A percentile compares a stretch with the other conserved stretches of the same genome.
phyloP scores from a whole-genome alignment of 108 stramenopile genomes.

The Mayamaea pseudoterrestris region DNA sequence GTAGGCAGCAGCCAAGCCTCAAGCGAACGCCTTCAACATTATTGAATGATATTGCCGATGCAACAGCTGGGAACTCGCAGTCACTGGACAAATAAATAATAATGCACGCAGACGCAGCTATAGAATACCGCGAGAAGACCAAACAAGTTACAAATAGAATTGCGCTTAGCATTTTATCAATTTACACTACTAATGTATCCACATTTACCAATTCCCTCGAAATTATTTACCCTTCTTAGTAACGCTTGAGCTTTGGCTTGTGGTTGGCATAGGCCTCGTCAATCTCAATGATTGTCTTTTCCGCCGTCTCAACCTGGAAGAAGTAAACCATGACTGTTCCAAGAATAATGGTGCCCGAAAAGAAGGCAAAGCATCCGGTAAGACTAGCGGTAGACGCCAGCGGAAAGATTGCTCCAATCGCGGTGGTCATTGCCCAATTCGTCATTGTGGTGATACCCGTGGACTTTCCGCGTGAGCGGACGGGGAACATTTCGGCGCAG shows the following conservation, averaged over 20 bases:
- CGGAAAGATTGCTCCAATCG: constrained; percentile 14
- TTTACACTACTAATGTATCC: too few relatives aligned
- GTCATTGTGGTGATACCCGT: constrained; percentile 17
- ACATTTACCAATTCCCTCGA: too few relatives aligned
- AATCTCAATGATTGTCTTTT: constrained; percentile 11
- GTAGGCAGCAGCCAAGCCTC: too few relatives aligned
- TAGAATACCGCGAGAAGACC: too few relatives aligned
- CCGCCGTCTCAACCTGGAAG: constrained; percentile 12
- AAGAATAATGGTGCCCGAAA: constrained; percentile 13
- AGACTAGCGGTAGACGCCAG: constrained; percentile 14
- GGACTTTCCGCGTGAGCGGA: constrained; percentile 25
- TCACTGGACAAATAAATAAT: too few relatives aligned
- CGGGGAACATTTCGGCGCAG: constrained; percentile 28
- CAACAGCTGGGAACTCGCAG: too few relatives aligned
- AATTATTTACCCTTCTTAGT: too few relatives aligned
- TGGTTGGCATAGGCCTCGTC: constrained; percentile 13
- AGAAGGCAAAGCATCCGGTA: constrained; percentile 20
- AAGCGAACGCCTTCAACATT: too few relatives aligned
- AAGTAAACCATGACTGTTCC: constrained; percentile 17
- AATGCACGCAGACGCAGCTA: too few relatives aligned
- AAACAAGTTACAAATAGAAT: too few relatives aligned
- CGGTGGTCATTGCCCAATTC: constrained; percentile 20
- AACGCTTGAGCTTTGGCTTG: constrained; percentile 7
- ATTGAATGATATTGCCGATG: too few relatives aligned
- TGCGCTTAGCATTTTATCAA: too few relatives aligned